Evolutionary conservation across 2,329 filamentous ascomycete species (phyloP).

Genomic region (Fusarium abutilonis): DNA sequence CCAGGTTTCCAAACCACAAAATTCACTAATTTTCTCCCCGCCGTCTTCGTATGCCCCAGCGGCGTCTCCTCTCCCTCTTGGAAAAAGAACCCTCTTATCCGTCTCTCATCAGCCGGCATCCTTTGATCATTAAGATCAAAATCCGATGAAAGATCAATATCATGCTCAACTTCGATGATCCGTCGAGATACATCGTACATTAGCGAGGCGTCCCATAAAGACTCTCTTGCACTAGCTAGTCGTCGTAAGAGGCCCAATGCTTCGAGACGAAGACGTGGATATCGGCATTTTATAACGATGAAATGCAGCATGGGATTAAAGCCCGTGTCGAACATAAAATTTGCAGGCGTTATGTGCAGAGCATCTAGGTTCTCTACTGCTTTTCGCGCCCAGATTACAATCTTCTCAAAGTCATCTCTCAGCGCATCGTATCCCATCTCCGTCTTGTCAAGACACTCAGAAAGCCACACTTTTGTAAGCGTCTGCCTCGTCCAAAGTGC

Average conservation of each 20-base stretch:
- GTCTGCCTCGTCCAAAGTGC: conserved; percentile 47
- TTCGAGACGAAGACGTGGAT: conserved; percentile 48
- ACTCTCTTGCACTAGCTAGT: conserved; percentile 48
- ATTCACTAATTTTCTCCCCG: not conserved
- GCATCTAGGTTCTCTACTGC: conserved; percentile 17
- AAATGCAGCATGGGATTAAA: conserved; percentile 53
- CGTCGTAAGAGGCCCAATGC: conserved; percentile 49
- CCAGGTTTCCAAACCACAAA: conserved; percentile 3
- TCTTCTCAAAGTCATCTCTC: conserved; percentile 45
- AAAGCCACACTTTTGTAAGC: conserved; percentile 49
- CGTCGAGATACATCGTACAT: conserved; percentile 48
- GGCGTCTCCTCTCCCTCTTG: not conserved
- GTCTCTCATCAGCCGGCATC: conserved; percentile 30
- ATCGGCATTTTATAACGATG: conserved; percentile 53
- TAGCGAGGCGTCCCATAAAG: conserved; percentile 50
- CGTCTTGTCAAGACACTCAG: conserved; percentile 42
- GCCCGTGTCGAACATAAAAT: conserved; percentile 56
- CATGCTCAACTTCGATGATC: conserved; percentile 54
- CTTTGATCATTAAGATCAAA: not conserved
- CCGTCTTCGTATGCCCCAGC: not conserved
- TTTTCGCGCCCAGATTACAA: conserved; percentile 44
- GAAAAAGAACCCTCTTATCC: conserved; percentile 35
- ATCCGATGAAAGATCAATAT: conserved; percentile 40
- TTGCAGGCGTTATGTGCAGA: conserved; percentile 9
- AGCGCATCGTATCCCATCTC: conserved; percentile 52